A percentile compares a stretch with the other conserved stretches of the same genome.
Evolutionary conservation across 495 filamentous ascomycete species (phyloP).

Genomic region (Aspergillus steynii): DNA sequence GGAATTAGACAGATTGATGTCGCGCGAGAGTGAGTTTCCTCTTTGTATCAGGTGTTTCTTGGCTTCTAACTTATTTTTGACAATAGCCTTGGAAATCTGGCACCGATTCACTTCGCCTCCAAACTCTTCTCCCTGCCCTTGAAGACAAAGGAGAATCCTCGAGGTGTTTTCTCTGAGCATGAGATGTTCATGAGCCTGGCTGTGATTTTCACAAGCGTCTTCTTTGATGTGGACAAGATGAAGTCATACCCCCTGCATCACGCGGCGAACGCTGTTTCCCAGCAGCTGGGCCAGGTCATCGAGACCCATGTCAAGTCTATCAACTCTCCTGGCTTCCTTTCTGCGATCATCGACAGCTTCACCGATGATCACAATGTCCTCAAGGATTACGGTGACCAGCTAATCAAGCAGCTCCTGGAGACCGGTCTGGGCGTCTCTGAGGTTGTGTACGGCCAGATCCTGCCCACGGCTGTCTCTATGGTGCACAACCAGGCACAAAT

Average conservation of each 20-base stretch:
- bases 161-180: conserved; percentile 73
- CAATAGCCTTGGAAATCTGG: conserved; percentile 64
- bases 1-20: conserved; percentile 71
- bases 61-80: neutral
- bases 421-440: conserved; percentile 63
- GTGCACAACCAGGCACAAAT: conserved; percentile 72
- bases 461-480: conserved; percentile 59
- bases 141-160: conserved; percentile 65
- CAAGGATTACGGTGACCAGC: conserved; percentile 64
- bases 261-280: conserved; percentile 60
- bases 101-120: conserved; percentile 70
- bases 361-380: conserved; percentile 55
- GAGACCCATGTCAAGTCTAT: conserved; percentile 66
- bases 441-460: conserved; percentile 71
- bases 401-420: conserved; percentile 70
- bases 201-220: conserved; percentile 60
- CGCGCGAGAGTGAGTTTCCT: conserved; percentile 58
- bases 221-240: conserved; percentile 55
- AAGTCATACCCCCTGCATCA: conserved; percentile 59
- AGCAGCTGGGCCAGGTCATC: conserved; percentile 62
- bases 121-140: conserved; percentile 72
- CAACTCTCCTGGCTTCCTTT: conserved; percentile 54
- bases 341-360: conserved; percentile 56
- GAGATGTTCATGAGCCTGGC: conserved; percentile 78
- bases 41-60: neutral